Conservation (phyloP, 495 filamentous ascomycete genomes). For the Xylaria scruposa region DNA sequence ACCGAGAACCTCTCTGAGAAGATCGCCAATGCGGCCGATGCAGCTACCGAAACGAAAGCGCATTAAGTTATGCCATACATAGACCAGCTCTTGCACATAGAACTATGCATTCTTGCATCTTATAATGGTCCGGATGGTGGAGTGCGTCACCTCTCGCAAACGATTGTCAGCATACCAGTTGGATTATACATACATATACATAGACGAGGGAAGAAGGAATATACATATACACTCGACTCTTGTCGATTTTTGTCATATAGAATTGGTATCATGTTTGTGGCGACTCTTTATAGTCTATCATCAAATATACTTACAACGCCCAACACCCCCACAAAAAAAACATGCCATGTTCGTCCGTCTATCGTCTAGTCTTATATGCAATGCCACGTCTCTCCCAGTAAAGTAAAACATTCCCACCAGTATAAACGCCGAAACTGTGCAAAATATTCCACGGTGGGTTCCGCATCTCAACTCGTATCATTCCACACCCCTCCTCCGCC, state of each 20-base stretch:
- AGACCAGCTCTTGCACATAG: neutral
- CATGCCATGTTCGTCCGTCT: constrained; percentile 7
- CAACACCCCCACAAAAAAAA: constrained; percentile 5
- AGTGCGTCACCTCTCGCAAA: neutral
- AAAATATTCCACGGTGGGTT: neutral
- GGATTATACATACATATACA: neutral
- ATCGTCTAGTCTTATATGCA: constrained; percentile 18
- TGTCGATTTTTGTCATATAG: neutral
- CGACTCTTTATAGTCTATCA: neutral
- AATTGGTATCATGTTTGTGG: constrained; percentile 17
- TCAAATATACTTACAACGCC: neutral
- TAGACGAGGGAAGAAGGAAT: neutral
- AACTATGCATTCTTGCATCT: constrained; percentile 1
- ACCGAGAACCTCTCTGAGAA: constrained; percentile 16
- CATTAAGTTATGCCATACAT: neutral
- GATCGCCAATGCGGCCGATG: constrained; percentile 8
- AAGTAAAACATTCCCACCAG: too few species aligned
- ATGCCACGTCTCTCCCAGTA: neutral
- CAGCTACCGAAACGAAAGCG: constrained; percentile 10
- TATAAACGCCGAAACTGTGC: constrained; percentile 13
- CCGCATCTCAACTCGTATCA: neutral
- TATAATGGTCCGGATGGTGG: neutral
- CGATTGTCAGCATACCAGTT: neutral
- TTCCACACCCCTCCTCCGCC: constrained; percentile 67
- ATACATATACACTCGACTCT: constrained; percentile 1